Conservation (phyloP, 495 filamentous ascomycete genomes). For the Neurospora sp. region DNA sequence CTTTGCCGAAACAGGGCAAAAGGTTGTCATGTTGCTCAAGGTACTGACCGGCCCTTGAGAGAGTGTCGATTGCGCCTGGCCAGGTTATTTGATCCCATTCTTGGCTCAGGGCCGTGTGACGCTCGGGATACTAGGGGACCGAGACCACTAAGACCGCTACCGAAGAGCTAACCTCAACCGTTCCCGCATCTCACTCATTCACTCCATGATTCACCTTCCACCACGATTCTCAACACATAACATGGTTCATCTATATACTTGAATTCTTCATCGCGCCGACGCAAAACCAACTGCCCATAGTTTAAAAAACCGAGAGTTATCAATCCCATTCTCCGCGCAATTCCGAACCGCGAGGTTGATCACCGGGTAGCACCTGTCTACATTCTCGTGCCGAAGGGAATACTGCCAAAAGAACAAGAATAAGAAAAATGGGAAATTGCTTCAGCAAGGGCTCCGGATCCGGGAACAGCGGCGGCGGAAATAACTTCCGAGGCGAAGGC, state of each 20-base stretch:
- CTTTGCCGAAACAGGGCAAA: background rate
- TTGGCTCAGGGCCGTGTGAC: background rate
- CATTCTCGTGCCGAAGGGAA: background rate
- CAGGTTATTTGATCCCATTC: background rate
- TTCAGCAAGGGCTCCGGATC: slow-evolving; percentile 51
- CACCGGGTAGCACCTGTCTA: background rate
- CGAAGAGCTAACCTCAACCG: background rate
- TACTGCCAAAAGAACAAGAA: background rate
- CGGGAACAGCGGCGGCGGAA: background rate
- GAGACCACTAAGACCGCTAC: background rate
- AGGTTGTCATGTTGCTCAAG: background rate
- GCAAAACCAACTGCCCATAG: background rate
- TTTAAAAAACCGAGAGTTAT: background rate
- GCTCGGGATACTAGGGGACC: background rate
- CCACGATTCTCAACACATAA: background rate
- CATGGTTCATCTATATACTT: background rate
- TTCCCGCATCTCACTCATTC: background rate
- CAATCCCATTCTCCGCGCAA: background rate
- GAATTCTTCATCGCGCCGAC: background rate
- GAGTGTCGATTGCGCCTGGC: background rate
- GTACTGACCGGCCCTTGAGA: background rate
- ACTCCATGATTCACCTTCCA: background rate
- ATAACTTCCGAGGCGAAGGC: slow-evolving; percentile 39
- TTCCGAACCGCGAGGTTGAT: background rate
- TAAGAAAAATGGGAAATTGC: slow-evolving; percentile 55